Conservation (phyloP, 176 grass and related monocot genomes). For the Luzula sylvatica region DNA sequence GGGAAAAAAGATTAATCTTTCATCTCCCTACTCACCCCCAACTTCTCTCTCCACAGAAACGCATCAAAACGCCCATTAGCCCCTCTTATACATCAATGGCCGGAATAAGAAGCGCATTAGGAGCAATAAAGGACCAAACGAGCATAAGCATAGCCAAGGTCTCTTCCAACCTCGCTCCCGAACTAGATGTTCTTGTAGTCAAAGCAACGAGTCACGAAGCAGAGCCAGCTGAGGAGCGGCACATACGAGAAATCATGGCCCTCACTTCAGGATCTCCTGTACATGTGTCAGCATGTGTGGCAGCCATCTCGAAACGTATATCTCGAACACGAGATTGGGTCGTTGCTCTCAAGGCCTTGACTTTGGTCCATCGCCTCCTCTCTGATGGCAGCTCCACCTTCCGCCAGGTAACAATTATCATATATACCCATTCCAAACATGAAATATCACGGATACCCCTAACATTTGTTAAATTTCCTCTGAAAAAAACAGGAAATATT, state of each 20-base stretch:
- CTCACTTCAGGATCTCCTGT: constrained; percentile 26
- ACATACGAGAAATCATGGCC: constrained; percentile 31
- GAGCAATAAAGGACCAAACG: constrained; percentile 71
- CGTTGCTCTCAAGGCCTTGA: constrained; percentile 62
- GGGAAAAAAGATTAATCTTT: no score
- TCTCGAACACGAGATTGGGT: constrained; percentile 59
- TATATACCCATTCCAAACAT: neutral
- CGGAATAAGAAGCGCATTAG: constrained; percentile 60
- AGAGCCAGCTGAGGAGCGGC: constrained; percentile 41
- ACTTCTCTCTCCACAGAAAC: no score
- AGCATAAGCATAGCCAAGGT: constrained; percentile 74
- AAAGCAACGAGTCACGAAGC: constrained; percentile 64
- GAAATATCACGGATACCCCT: no score
- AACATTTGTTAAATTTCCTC: no score
- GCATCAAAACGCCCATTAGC: no score
- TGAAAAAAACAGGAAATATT: constrained; percentile 44
- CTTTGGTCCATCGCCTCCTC: constrained; percentile 59
- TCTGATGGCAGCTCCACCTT: constrained; percentile 33
- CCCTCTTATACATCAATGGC: constrained; percentile 10
- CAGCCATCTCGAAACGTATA: constrained; percentile 44
- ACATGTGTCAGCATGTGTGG: constrained; percentile 29
- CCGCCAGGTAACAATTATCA: constrained; percentile 24
- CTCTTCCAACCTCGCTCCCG: constrained; percentile 30
- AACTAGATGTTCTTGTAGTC: constrained; percentile 69
- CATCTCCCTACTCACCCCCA: no score